phyloP scores from a whole-genome alignment of 2,329 filamentous ascomycete genomes.

The Colletotrichum siamense region DNA sequence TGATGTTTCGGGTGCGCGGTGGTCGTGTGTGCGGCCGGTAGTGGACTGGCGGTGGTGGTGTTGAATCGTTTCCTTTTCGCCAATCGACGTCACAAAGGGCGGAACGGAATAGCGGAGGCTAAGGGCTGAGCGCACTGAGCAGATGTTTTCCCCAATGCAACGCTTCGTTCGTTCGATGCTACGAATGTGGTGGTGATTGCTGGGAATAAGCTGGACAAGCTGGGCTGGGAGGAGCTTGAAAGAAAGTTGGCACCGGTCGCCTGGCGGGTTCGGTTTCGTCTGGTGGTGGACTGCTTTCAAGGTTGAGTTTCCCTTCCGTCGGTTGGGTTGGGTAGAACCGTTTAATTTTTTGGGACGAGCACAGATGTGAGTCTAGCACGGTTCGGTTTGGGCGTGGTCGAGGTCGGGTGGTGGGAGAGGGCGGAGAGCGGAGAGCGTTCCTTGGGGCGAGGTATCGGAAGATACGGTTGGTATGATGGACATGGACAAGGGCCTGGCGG shows the following conservation, averaged over 20 bases:
- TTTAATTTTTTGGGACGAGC: neutral
- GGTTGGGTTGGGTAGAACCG: neutral
- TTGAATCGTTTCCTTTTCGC: neutral
- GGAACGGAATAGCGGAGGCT: neutral
- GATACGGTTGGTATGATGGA: neutral
- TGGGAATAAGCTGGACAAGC: neutral
- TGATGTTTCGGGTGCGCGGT: neutral
- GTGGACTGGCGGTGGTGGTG: neutral
- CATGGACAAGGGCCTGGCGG: neutral
- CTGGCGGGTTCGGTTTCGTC: constrained; percentile 9
- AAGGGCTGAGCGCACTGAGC: constrained; percentile 4
- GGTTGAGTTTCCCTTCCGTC: neutral
- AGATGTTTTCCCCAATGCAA: neutral
- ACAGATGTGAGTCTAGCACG: neutral
- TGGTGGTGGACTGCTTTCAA: neutral
- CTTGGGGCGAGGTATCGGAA: neutral
- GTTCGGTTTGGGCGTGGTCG: neutral
- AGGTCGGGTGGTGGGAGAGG: neutral
- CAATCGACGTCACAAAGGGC: constrained; percentile 18
- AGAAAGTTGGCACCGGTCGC: constrained; percentile 18
- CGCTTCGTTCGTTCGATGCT: neutral
- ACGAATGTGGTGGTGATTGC: neutral
- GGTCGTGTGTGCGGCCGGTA: neutral
- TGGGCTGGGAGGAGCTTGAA: constrained; percentile 6
- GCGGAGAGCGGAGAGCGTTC: neutral